Evolutionary conservation across 768 basidiomycete species (phyloP), one percentile per base, ranked within the genome.

Genomic region (Boletus rubescentipes): DNA sequence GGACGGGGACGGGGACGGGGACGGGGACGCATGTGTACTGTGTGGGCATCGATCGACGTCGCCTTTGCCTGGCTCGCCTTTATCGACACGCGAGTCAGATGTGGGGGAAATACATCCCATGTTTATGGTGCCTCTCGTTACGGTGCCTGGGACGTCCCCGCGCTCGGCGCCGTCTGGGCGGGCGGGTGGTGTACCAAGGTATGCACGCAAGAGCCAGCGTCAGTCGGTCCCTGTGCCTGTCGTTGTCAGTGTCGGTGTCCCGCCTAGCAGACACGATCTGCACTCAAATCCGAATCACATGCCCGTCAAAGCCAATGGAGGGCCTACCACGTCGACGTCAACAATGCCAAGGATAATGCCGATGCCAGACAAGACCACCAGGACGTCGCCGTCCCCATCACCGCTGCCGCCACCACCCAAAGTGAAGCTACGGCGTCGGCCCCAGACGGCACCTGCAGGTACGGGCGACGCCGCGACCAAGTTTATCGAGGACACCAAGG

Each of bases 41-140:
- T 66, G 66, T 54, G 65, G 65, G n/a, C 66, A 66, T 37, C 38
- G 16, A 14, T n/a, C 44, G 20, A 46, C 12, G 16, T 50, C 49
- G n/a, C 44, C 43, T 11, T 8, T 26, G 16, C n/a, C 31, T 12
- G 21, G 10, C 16, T 9, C 57, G 8, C 10, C n/a, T 2, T 36
- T 32, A 11, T 31, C 31, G 20, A 37, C 41, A 11, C 11, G 3
- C 4, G 47, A 45, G 2, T 26, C 16, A 9, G 37, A 40, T 41
- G 26, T 7, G 14, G 16, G 2, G 15, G 49, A 43, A 20, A 45
- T 65, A 31, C 65, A 71, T 18, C 69, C 67, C 7, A 69, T 71
- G 67, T 71, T 69, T 20, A 61, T 60, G 0, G 58, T 69, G 3
- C 67, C 67, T 10, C 65, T 68, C n/a, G 40, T 67, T 35, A 68